Conservation (phyloP, 257 asterid species). For the Plantago ovata region DNA sequence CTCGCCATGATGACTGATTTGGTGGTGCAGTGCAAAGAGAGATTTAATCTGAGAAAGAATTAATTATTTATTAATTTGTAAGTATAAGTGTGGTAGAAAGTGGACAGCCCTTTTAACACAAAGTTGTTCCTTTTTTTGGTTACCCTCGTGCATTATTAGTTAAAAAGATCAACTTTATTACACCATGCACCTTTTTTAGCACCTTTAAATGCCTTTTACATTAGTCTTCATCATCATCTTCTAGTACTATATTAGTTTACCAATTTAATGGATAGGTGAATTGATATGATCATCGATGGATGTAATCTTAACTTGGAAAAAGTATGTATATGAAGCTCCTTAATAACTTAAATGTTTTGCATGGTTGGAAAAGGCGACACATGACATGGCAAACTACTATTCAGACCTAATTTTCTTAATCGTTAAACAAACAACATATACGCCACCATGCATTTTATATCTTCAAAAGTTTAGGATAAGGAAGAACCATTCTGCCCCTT, state of each 20-base stretch:
- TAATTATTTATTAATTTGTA: no score
- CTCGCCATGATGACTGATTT: conserved; percentile 35
- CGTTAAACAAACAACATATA: conserved; percentile 22
- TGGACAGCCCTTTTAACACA: conserved; percentile 98
- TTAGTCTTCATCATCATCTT: conserved; percentile 17
- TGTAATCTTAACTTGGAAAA: conserved; percentile 14
- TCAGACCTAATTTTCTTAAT: conserved; percentile 20
- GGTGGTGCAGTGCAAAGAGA: no score
- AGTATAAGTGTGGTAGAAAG: conserved; percentile 57
- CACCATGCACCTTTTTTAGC: conserved; percentile 44
- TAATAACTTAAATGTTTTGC: conserved; percentile 19
- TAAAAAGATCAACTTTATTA: conserved; percentile 51
- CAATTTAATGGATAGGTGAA: no score
- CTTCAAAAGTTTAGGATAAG: not conserved
- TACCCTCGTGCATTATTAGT: conserved; percentile 56
- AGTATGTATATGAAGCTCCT: not conserved
- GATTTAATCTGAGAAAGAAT: conserved; percentile 4
- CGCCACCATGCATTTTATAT: conserved; percentile 16
- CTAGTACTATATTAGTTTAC: no score
- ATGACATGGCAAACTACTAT: conserved; percentile 7
- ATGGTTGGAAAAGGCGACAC: conserved; percentile 22
- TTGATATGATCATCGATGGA: no score
- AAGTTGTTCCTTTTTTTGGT: conserved; percentile 53
- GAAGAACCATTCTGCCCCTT: not conserved
- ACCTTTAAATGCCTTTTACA: conserved; percentile 43